Conservation (phyloP, 1,284 basidiomycete species). For the Boletus semigastroideus region DNA sequence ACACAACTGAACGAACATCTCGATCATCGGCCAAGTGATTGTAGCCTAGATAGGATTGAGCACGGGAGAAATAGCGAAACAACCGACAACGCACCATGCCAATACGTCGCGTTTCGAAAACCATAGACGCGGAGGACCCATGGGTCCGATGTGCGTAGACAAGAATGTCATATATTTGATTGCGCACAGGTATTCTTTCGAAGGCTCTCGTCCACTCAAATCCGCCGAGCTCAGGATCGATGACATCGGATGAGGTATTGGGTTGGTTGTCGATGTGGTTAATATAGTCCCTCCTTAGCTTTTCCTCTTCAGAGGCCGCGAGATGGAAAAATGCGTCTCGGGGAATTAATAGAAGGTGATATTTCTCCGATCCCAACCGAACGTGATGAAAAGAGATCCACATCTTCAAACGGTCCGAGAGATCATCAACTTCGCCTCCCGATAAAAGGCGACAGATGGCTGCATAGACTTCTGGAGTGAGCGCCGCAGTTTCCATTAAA, state of each 20-base stretch:
- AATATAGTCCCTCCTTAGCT: conserved; percentile 42
- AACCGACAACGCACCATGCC: conserved; percentile 51
- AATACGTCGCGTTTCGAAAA: conserved; percentile 53
- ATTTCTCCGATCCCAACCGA: conserved; percentile 56
- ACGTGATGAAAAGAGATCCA: conserved; percentile 63
- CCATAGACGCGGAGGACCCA: conserved; percentile 50
- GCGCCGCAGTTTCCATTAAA: conserved; percentile 58
- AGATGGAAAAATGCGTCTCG: conserved; percentile 58
- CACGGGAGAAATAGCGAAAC: conserved; percentile 7
- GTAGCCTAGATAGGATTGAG: conserved; percentile 43
- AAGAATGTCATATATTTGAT: conserved; percentile 67
- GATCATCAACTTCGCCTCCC: conserved; percentile 38
- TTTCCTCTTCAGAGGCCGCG: conserved; percentile 48
- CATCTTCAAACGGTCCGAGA: conserved; percentile 49
- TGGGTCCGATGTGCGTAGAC: conserved; percentile 65
- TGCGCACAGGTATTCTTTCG: conserved; percentile 62
- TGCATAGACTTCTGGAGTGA: conserved; percentile 54
- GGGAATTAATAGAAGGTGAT: conserved; percentile 56
- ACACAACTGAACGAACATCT: conserved; percentile 62
- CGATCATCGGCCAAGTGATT: conserved; percentile 73
- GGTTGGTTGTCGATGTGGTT: conserved; percentile 38
- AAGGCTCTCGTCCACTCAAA: conserved; percentile 46
- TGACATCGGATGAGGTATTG: conserved; percentile 21
- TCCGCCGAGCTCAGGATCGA: conserved; percentile 29
- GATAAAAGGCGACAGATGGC: conserved; percentile 49